These are phyloP conservation scores for Cicer chorassanicum DNA, from an alignment of 306 rosid species.

Conservation along the genomic window DNA sequence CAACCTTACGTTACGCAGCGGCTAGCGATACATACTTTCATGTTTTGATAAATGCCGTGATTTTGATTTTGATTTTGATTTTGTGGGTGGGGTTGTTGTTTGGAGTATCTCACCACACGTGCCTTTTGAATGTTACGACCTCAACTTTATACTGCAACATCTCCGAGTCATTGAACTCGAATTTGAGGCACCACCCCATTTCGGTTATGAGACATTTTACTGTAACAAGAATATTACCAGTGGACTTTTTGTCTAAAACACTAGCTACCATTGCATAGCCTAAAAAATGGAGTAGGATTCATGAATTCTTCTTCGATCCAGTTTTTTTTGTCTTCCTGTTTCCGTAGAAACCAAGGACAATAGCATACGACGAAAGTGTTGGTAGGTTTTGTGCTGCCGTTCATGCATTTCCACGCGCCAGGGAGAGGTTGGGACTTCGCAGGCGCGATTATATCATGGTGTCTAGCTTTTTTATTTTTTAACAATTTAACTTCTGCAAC, in stretches of 20 bases:
- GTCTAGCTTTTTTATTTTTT: neutral
- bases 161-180: no score
- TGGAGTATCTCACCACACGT: neutral
- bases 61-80: neutral
- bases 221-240: no score
- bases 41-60: neutral
- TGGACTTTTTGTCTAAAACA: no score
- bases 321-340: neutral
- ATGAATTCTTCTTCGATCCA: neutral
- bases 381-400: neutral
- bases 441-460: neutral
- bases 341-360: no score
- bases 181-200: no score
- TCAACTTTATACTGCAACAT: no score
- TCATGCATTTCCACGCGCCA: constrained; percentile 23
- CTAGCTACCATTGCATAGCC: no score
- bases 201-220: no score
- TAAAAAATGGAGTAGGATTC: neutral
- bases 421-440: neutral
- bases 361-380: no score
- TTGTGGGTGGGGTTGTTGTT: constrained; percentile 34
- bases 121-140: neutral
- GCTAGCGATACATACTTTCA: neutral
- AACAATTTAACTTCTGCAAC: neutral
- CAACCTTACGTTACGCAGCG: no score